A percentile compares a stretch with the other conserved stretches of the same genome.
Evolutionary conservation across 805 yeast species (phyloP).

Genomic region (Starmerella kuoi): DNA sequence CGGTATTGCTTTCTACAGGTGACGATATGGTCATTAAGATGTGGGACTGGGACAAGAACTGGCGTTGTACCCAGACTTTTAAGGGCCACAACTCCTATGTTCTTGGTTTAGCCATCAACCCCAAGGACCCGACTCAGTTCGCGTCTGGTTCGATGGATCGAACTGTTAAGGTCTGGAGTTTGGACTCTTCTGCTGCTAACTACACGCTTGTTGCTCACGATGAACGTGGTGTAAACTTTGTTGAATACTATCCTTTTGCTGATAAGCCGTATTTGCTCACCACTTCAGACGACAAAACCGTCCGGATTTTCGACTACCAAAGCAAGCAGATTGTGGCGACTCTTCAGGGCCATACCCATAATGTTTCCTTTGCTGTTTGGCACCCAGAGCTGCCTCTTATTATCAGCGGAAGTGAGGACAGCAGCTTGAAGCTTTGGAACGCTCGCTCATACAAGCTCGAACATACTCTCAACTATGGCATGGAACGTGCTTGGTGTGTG

Average conservation of each 20-base stretch:
- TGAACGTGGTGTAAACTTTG: conserved; percentile 86
- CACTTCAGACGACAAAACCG: conserved; percentile 78
- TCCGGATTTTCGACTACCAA: conserved; percentile 93
- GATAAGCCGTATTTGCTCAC: conserved; percentile 95
- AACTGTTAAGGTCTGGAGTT: conserved; percentile 92
- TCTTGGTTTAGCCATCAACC: conserved; percentile 89
- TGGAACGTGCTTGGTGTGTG: conserved; percentile 96
- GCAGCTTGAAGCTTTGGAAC: conserved; percentile 89
- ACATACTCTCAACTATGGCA: conserved; percentile 76
- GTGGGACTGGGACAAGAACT: conserved; percentile 95
- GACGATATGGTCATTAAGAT: conserved; percentile 86
- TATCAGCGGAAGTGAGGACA: conserved; percentile 93
- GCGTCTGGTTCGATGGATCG: conserved; percentile 95
- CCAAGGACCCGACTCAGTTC: conserved; percentile 93
- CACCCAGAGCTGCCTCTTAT: conserved; percentile 96
- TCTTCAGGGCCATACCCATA: conserved; percentile 82
- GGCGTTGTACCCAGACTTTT: conserved; percentile 81
- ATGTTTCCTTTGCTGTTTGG: conserved; percentile 93
- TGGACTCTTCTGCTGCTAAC: conserved; percentile 78
- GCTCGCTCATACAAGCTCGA: conserved; percentile 87
- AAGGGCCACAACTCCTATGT: conserved; percentile 95
- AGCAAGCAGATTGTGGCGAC: conserved; percentile 92
- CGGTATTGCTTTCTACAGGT: conserved; percentile 74
- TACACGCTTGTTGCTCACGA: conserved; percentile 87
- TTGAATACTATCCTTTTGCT: conserved; percentile 91